Evolutionary conservation across 768 basidiomycete genomes (phyloP).

Genomic region (Vishniacozyma victoriae): DNA sequence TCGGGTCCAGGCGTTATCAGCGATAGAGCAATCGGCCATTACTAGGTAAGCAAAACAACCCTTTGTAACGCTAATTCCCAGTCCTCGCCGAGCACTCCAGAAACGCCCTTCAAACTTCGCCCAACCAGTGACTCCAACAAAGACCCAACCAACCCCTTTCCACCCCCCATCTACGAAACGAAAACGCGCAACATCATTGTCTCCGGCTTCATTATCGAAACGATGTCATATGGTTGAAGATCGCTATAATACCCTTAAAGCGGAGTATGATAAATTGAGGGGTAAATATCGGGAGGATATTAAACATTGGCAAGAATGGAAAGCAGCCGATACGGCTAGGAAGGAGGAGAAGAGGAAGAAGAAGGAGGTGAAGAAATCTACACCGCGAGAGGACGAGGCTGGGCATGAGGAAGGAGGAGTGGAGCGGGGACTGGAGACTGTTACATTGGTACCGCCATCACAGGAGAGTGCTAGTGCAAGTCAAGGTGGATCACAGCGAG

Average conservation of each 20-base stretch:
- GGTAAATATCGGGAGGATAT: slow-evolving; percentile 16
- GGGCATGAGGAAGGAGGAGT: too few relatives aligned
- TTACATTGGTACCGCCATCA: too few relatives aligned
- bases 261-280: slow-evolving; percentile 13
- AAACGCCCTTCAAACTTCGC: neutral
- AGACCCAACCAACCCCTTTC: slow-evolving; percentile 2
- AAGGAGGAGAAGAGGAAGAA: slow-evolving; percentile 14
- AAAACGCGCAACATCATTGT: neutral
- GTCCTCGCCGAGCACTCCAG: slow-evolving; percentile 7
- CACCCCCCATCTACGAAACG: slow-evolving; percentile 1
- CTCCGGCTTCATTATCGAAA: too few relatives aligned
- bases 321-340: slow-evolving; percentile 16
- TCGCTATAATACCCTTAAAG: slow-evolving; percentile 9
- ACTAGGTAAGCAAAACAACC: too few relatives aligned
- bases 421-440: neutral
- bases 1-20: neutral
- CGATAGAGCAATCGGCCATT: neutral
- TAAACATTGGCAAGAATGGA: slow-evolving; percentile 31
- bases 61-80: too few relatives aligned
- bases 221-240: slow-evolving; percentile 16
- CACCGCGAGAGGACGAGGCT: neutral
- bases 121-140: slow-evolving; percentile 6
- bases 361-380: slow-evolving; percentile 14
- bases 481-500: too few relatives aligned
- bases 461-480: too few relatives aligned